Percentiles rank a stretch among this genome's conserved stretches.
Conservation (phyloP, 1,284 basidiomycete genomes). For the Ganoderma resinaceum region DNA sequence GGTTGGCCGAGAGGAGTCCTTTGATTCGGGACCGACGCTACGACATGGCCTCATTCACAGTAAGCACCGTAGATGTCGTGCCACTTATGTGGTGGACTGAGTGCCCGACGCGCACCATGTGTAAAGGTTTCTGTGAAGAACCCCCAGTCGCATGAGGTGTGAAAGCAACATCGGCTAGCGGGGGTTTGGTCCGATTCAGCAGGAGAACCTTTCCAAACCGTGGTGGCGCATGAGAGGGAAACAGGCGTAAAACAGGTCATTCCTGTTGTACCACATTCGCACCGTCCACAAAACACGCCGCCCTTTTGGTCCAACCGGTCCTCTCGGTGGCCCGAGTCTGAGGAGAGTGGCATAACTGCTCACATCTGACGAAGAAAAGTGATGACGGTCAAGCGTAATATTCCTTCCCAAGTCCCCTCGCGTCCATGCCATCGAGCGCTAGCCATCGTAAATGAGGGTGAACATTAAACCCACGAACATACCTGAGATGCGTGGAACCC, state of each 20-base stretch:
- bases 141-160: neutral
- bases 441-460: too few species aligned
- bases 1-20: neutral
- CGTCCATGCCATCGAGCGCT: neutral
- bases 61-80: neutral
- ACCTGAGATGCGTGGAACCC: constrained; percentile 21
- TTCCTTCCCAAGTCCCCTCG: neutral
- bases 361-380: neutral
- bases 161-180: neutral
- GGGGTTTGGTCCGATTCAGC: neutral
- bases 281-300: neutral
- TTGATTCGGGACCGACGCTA: neutral
- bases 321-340: neutral
- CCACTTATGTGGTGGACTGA: neutral
- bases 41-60: neutral
- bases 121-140: neutral
- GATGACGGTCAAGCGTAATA: neutral
- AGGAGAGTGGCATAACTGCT: neutral
- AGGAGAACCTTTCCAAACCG: neutral
- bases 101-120: neutral
- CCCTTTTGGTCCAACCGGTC: neutral
- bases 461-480: constrained; percentile 2
- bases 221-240: neutral
- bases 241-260: neutral
- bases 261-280: neutral